A percentile compares a stretch with the other conserved stretches of the same genome.
Evolutionary conservation across 805 yeast species (phyloP).

Genomic region (Candida methanosorbosa): DNA sequence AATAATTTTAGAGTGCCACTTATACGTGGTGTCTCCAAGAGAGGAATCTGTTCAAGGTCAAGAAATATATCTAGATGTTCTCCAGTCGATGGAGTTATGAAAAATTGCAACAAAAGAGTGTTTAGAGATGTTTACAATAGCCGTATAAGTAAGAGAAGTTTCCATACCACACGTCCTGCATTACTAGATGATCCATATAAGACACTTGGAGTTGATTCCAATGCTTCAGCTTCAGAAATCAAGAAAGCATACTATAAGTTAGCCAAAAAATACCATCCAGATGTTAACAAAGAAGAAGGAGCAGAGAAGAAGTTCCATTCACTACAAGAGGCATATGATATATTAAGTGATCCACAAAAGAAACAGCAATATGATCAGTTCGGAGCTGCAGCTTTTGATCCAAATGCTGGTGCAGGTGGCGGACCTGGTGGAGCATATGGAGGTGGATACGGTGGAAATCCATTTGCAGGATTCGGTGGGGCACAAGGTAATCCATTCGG

Average conservation of each 20-base stretch:
- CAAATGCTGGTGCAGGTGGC: slow-evolving; percentile 44
- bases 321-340: slow-evolving; percentile 90
- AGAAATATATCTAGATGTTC: too few species aligned
- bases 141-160: slow-evolving; percentile 14
- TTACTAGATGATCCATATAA: slow-evolving; percentile 68
- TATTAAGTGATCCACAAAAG: slow-evolving; percentile 77
- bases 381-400: slow-evolving; percentile 80
- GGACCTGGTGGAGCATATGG: slow-evolving; percentile 45
- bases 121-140: background rate
- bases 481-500: slow-evolving; percentile 20
- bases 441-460: slow-evolving; percentile 35
- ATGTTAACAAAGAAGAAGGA: slow-evolving; percentile 82
- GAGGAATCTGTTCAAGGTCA: too few species aligned
- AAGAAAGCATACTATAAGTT: slow-evolving; percentile 90
- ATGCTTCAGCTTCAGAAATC: slow-evolving; percentile 74
- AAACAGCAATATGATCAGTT: slow-evolving; percentile 85
- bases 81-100: too few species aligned
- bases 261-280: slow-evolving; percentile 95
- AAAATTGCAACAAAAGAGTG: too few species aligned
- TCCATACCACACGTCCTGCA: slow-evolving; percentile 32
- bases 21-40: too few species aligned
- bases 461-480: slow-evolving; percentile 33
- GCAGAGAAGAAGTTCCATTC: slow-evolving; percentile 89
- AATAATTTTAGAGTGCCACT: too few species aligned
- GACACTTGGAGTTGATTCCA: slow-evolving; percentile 65